These are phyloP conservation scores for Penicillium canariense DNA, from an alignment of 495 filamentous ascomycete genomes.

Conservation along the genomic window DNA sequence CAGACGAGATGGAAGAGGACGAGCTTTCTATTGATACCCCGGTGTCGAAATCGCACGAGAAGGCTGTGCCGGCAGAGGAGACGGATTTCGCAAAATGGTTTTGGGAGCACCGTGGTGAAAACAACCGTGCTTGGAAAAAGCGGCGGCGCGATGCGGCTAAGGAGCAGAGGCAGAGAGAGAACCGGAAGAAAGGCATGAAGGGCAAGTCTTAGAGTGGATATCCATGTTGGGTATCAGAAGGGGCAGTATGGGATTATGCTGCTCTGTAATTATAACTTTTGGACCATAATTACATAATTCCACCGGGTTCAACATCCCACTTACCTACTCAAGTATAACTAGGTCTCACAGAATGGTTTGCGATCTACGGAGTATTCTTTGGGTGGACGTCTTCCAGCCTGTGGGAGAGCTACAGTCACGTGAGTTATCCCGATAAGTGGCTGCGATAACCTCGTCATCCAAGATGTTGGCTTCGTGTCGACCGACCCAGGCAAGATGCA, in stretches of 20 bases:
- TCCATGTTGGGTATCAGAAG: background rate
- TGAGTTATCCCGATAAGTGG: slow-evolving; percentile 13
- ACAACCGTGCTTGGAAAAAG: slow-evolving; percentile 89
- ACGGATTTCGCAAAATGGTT: slow-evolving; percentile 86
- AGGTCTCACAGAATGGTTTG: no score
- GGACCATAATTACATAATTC: background rate
- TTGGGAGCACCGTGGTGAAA: slow-evolving; percentile 85
- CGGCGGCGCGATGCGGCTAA: slow-evolving; percentile 76
- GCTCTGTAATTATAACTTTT: background rate
- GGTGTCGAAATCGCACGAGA: slow-evolving; percentile 29
- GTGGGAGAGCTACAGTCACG: background rate
- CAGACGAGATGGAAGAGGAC: slow-evolving; percentile 35
- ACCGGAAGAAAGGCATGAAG: slow-evolving; percentile 58
- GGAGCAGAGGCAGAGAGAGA: slow-evolving; percentile 83
- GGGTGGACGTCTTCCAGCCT: background rate
- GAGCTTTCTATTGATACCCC: slow-evolving; percentile 31
- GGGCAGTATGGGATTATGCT: background rate
- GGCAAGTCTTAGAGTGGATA: slow-evolving; percentile 28
- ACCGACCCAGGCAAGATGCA: slow-evolving; percentile 14
- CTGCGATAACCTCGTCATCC: slow-evolving; percentile 13
- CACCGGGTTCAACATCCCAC: background rate
- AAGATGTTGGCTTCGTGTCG: background rate
- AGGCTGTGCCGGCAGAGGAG: slow-evolving; percentile 38
- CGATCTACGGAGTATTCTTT: no score
- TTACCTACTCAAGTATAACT: background rate